phyloP scores from a whole-genome alignment of 169 alveolate genomes.

The Eimeria brunetti region DNA sequence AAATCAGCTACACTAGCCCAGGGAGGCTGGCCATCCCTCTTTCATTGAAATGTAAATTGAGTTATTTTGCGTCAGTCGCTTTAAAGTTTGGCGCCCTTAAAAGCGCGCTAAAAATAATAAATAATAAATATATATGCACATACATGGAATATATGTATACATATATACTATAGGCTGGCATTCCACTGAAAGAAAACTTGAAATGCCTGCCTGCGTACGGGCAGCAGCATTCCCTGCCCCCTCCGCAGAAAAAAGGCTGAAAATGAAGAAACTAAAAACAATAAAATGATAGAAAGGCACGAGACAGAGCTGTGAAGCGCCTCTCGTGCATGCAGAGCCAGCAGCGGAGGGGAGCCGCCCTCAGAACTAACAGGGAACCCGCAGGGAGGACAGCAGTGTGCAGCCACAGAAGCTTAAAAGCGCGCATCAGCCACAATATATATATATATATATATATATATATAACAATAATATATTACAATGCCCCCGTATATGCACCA shows the following conservation, averaged over 20 bases:
- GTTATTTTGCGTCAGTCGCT: not conserved
- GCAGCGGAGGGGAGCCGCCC: not conserved
- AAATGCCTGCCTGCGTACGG: not conserved
- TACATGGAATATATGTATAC: not conserved
- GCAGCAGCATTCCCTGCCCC: not conserved
- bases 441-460: too few species aligned
- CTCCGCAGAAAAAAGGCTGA: not conserved
- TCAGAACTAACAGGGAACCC: not conserved
- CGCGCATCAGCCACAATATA: too few species aligned
- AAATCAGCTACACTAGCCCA: not conserved
- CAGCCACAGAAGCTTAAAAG: not conserved
- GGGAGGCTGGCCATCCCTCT: not conserved
- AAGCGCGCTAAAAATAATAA: not conserved
- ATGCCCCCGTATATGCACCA: not conserved
- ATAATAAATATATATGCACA: too few species aligned
- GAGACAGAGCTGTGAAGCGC: not conserved
- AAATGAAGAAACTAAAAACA: not conserved
- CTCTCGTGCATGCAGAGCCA: not conserved
- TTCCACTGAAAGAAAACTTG: not conserved
- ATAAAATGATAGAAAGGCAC: not conserved
- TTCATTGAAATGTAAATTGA: not conserved
- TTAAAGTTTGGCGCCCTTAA: not conserved
- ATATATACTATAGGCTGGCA: not conserved
- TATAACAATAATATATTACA: too few species aligned
- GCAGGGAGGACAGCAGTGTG: not conserved